Evolutionary conservation across 176 grass and related monocot genomes (phyloP).

Genomic region (Bromus sterilis): DNA sequence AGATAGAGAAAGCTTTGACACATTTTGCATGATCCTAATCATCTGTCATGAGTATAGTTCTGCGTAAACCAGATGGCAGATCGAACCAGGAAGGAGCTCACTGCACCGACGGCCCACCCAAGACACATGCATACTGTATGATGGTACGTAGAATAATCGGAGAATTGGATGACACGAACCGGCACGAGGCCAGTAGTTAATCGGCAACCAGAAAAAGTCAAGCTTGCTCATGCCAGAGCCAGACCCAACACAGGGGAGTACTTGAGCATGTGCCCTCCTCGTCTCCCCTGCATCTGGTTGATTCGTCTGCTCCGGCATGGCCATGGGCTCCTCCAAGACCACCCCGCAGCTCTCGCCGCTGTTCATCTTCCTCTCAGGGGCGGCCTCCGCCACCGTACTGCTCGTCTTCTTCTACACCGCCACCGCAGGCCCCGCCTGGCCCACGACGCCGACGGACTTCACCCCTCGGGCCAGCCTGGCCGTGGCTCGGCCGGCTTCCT

Average conservation of each 20-base stretch:
- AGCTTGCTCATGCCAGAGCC: no score
- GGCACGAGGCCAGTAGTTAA: not conserved
- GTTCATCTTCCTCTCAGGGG: slow-evolving; percentile 32
- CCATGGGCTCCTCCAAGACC: slow-evolving; percentile 9
- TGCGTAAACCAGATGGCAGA: no score
- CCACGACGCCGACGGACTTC: not conserved
- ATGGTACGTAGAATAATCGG: not conserved
- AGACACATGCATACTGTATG: not conserved
- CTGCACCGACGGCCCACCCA: not conserved
- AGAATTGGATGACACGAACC: not conserved
- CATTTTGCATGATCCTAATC: no score
- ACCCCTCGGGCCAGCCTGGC: not conserved
- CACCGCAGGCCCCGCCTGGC: not conserved
- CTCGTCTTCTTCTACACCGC: slow-evolving; percentile 33
- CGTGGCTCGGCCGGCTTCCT: not conserved
- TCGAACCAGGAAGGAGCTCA: no score
- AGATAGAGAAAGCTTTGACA: no score
- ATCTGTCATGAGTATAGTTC: no score
- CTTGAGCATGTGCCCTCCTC: not conserved
- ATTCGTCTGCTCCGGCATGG: slow-evolving; percentile 2
- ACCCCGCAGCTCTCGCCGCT: not conserved
- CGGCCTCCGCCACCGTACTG: slow-evolving; percentile 23
- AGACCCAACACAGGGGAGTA: not conserved
- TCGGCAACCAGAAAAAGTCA: not conserved
- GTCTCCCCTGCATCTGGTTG: not conserved